These are phyloP conservation scores for Coemansia sp. DNA, from an alignment of 192 early-diverging fungal species.

Conservation along the genomic window DNA sequence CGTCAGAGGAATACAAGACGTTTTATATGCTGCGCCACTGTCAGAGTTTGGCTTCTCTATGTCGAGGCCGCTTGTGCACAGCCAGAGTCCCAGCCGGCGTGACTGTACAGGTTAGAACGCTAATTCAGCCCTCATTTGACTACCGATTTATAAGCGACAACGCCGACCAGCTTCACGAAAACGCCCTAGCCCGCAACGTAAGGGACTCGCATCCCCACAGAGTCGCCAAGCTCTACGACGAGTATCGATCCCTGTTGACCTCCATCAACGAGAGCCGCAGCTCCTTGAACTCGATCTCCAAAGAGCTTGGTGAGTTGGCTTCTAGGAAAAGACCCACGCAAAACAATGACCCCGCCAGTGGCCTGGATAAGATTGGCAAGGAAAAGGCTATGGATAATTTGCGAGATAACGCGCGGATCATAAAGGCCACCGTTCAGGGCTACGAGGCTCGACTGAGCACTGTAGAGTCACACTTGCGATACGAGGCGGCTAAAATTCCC, in stretches of 20 bases:
- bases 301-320: slow-evolving; percentile 43
- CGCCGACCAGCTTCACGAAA: slow-evolving; percentile 45
- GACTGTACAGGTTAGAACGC: slow-evolving; percentile 13
- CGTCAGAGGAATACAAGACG: background rate
- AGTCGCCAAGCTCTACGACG: slow-evolving; percentile 59
- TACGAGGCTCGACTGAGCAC: slow-evolving; percentile 52
- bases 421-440: slow-evolving; percentile 66
- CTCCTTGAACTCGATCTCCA: slow-evolving; percentile 54
- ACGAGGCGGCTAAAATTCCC: slow-evolving; percentile 73
- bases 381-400: slow-evolving; percentile 12
- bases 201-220: slow-evolving; percentile 48
- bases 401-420: slow-evolving; percentile 47
- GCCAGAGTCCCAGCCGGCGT: background rate
- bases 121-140: slow-evolving; percentile 53
- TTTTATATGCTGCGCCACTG: background rate
- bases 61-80: background rate
- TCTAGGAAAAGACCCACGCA: slow-evolving; percentile 24
- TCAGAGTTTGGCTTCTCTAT: background rate
- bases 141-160: slow-evolving; percentile 66
- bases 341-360: slow-evolving; percentile 14
- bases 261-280: slow-evolving; percentile 40
- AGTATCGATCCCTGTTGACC: slow-evolving; percentile 33
- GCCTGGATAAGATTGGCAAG: slow-evolving; percentile 9
- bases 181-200: slow-evolving; percentile 62
- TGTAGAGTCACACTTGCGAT: slow-evolving; percentile 61